Evolutionary conservation across 2,329 filamentous ascomycete genomes (phyloP), one percentile per base, ranked within the genome.

Genomic region (Fusarium albosuccineum): DNA sequence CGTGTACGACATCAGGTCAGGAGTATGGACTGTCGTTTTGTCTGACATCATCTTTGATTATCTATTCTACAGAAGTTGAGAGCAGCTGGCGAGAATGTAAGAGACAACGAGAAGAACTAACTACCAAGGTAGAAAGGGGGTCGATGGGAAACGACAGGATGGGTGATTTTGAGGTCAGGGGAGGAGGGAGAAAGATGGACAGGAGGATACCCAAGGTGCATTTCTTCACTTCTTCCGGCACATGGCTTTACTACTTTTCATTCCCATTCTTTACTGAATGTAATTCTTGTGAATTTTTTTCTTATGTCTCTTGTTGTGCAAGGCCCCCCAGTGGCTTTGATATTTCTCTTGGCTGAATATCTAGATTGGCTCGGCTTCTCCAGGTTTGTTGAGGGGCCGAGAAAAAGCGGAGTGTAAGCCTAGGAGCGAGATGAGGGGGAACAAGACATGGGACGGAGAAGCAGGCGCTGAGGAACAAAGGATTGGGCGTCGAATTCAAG

Each of bases 191-290:
- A n/a, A 16, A 22, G 29, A 27, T 7, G 17, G 44, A 57, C 46
- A 48, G 57, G 58, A 55, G 67, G 58, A 72, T 71, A 71, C 70
- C 70, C 70, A 64, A 58, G 57, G 33, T 70, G 58, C 67, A 64
- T 72, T 70, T 68, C 30, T 60, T 68, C 37, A 50, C 57, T 64
- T 70, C 39, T 59, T 69, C 57, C 51, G 46, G 50, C 46, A 70
- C 60, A 65, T 63, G 62, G 51, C 58, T 60, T 60, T 53, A 40
- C 42, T 41, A 54, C 4, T 34, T 53, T 62, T 64, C 30, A 49
- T 51, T 40, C 30, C 5, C 30, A 11, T 55, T 50, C 16, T 57
- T 49, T 59, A 56, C 50, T 54, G 48, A 59, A 58, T 59, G 46
- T 58, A 60, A 57, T 66, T 60, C 33, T 51, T 39, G 37, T 56